phyloP scores from a whole-genome alignment of 2,329 filamentous ascomycete species.

The Colletotrichum chrysophilum region DNA sequence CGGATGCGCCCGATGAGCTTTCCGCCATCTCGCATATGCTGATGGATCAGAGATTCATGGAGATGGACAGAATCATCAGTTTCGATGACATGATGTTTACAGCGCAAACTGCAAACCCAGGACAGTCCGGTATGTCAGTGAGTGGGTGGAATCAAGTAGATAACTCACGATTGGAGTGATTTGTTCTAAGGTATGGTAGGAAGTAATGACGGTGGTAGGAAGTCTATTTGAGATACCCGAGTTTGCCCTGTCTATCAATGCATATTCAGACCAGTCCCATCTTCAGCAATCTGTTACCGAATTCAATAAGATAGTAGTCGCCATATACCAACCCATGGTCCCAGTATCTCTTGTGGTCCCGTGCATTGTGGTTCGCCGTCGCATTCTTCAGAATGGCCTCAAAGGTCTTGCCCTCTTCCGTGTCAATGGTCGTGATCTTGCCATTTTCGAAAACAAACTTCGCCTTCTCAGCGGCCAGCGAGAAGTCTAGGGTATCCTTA shows the following conservation, averaged over 20 bases:
- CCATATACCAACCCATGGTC: conserved; percentile 53
- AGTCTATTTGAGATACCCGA: conserved; percentile 11
- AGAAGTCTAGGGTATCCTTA: conserved; percentile 33
- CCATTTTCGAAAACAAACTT: not conserved
- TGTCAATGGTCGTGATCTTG: not conserved
- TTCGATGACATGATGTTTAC: conserved; percentile 41
- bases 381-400: conserved; percentile 37
- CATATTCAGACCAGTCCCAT: conserved; percentile 28
- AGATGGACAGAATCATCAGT: conserved; percentile 37
- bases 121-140: not conserved
- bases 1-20: conserved; percentile 26
- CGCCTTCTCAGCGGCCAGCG: conserved; percentile 25
- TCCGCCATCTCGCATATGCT: conserved; percentile 34
- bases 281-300: conserved; percentile 47
- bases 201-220: not conserved
- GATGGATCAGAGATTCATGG: conserved; percentile 35
- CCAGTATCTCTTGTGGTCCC: conserved; percentile 34
- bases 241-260: not conserved
- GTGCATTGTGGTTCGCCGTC: conserved; percentile 38
- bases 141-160: conserved; percentile 9
- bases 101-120: conserved; percentile 6
- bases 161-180: not conserved
- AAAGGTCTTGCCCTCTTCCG: conserved; percentile 25
- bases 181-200: not conserved
- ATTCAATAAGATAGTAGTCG: conserved; percentile 53